These are phyloP conservation scores for Plasmodium relictum DNA, from an alignment of 169 alveolate genomes.

Conservation along the genomic window DNA sequence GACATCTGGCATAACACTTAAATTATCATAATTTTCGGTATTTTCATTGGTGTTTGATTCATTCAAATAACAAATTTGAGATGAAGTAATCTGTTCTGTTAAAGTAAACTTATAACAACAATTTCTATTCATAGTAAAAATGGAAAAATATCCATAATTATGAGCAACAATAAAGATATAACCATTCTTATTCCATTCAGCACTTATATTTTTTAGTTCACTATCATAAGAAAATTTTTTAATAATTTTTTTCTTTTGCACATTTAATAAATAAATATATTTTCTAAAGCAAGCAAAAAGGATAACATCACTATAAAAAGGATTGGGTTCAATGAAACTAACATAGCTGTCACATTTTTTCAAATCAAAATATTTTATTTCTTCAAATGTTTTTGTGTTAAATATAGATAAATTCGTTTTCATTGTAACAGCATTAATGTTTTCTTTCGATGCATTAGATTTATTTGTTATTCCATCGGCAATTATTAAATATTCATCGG, in stretches of 20 bases:
- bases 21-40: constrained; percentile 26
- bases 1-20: constrained; percentile 21
- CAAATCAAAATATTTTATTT: constrained; percentile 46
- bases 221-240: constrained; percentile 75
- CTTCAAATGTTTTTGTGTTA: constrained; percentile 42
- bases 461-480: constrained; percentile 77
- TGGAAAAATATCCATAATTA: constrained; percentile 75
- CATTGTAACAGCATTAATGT: constrained; percentile 64
- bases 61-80: constrained; percentile 25
- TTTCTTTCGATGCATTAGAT: constrained; percentile 53
- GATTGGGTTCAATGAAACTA: constrained; percentile 69
- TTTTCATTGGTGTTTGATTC: constrained; percentile 24
- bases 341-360: constrained; percentile 74
- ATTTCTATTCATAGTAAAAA: constrained; percentile 40
- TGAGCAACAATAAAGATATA: constrained; percentile 51
- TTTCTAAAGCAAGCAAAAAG: constrained; percentile 50
- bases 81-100: constrained; percentile 60
- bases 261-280: constrained; percentile 62
- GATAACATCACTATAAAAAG: constrained; percentile 41
- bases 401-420: constrained; percentile 67
- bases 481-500: constrained; percentile 69
- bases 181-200: constrained; percentile 66
- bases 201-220: constrained; percentile 59
- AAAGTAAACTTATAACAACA: constrained; percentile 55
- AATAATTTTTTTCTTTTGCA: constrained; percentile 53